A percentile compares a stretch with the other conserved stretches of the same genome.
phyloP scores from a whole-genome alignment of 495 filamentous ascomycete genomes.

The Rusavskia elegans region DNA sequence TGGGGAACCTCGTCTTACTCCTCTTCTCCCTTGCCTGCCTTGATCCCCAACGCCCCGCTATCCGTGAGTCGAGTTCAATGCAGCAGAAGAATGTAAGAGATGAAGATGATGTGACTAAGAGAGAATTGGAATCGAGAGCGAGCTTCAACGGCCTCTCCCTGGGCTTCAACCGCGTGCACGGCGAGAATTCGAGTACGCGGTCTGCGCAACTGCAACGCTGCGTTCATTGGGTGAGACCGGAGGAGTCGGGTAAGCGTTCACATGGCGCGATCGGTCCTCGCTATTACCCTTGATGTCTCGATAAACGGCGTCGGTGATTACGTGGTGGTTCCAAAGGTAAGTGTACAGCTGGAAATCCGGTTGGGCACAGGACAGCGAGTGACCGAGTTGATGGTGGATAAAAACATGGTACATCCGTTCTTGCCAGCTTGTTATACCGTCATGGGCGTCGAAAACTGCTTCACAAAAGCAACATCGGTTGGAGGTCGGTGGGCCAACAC shows the following conservation, averaged over 20 bases:
- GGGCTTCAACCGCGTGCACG: neutral
- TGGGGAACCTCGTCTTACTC: too few relatives aligned
- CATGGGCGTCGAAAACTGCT: neutral
- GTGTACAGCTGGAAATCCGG: constrained; percentile 9
- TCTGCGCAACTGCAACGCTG: neutral
- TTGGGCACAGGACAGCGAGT: constrained; percentile 5
- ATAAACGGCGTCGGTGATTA: constrained; percentile 5
- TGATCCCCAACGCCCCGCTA: too few relatives aligned
- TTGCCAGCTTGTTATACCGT: constrained; percentile 1
- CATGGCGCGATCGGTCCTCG: constrained; percentile 1
- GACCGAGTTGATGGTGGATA: constrained; percentile 7
- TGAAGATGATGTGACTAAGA: neutral
- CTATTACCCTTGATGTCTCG: constrained; percentile 6
- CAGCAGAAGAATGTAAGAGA: too few relatives aligned
- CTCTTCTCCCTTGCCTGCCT: too few relatives aligned
- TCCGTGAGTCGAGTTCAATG: too few relatives aligned
- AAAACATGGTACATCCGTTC: constrained; percentile 10
- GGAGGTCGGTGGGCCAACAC: constrained; percentile 1
- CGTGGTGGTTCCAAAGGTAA: constrained; percentile 8
- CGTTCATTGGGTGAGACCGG: constrained; percentile 1
- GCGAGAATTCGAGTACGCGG: neutral
- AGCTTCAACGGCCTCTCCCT: neutral
- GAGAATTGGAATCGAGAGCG: neutral
- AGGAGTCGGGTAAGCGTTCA: neutral
- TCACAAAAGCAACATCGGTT: constrained; percentile 12